A percentile compares a stretch with the other conserved stretches of the same genome.
phyloP scores from a whole-genome alignment of 2,329 filamentous ascomycete species.

The Monosporascus sp. region DNA sequence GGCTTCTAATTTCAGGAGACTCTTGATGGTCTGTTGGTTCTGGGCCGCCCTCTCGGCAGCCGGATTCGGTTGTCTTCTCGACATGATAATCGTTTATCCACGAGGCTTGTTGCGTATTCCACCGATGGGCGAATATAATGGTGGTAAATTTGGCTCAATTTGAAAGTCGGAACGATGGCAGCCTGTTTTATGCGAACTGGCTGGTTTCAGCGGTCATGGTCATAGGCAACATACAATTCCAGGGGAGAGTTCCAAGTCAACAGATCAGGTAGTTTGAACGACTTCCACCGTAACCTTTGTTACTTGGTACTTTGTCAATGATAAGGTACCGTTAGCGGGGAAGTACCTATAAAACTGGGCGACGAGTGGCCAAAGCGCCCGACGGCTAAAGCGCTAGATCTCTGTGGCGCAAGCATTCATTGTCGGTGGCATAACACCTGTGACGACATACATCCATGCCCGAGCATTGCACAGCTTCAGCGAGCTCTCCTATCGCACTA shows the following conservation, averaged over 20 bases:
- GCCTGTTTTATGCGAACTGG: background rate
- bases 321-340: too few relatives aligned
- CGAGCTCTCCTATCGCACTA: background rate
- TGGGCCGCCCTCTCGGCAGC: constrained; percentile 83
- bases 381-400: background rate
- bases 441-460: constrained; percentile 7
- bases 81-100: constrained; percentile 50
- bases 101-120: too few relatives aligned
- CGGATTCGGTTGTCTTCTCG: constrained; percentile 69
- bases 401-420: too few relatives aligned
- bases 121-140: background rate
- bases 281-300: background rate
- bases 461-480: background rate
- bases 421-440: background rate
- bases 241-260: background rate
- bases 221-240: background rate
- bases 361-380: too few relatives aligned
- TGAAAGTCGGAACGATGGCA: background rate
- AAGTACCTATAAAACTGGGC: too few relatives aligned
- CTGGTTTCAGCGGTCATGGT: background rate
- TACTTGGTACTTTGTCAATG: background rate
- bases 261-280: background rate
- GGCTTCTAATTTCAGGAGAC: constrained; percentile 83
- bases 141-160: background rate
- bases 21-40: constrained; percentile 92